phyloP scores from a whole-genome alignment of 345 rosid species.

The Abelmoschus esculentus region DNA sequence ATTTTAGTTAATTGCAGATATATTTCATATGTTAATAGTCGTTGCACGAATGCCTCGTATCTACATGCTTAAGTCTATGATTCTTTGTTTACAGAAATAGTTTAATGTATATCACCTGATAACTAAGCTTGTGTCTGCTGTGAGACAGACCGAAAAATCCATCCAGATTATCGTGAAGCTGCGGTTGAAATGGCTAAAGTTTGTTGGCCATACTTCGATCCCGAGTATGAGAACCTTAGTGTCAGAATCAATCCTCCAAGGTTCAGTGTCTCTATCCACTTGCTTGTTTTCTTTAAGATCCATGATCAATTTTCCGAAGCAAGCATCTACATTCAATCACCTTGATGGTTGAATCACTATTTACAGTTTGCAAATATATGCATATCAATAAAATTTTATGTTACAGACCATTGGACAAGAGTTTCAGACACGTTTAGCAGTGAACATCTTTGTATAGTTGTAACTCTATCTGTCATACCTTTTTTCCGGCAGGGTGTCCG shows the following conservation, averaged over 20 bases:
- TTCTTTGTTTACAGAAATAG: not conserved
- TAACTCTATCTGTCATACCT: not conserved
- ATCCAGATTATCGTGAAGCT: constrained; percentile 6
- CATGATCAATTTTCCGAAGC: not conserved
- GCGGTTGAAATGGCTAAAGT: constrained; percentile 51
- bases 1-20: not conserved
- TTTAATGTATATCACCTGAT: not conserved
- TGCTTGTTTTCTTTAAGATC: not conserved
- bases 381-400: not conserved
- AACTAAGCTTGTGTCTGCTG: not conserved
- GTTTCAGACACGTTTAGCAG: not conserved
- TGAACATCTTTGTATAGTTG: not conserved
- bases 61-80: not conserved
- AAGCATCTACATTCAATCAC: not conserved
- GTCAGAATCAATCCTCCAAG: constrained; percentile 90
- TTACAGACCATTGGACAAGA: not conserved
- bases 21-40: not conserved
- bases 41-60: not conserved
- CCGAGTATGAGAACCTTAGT: constrained; percentile 89
- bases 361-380: not conserved
- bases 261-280: constrained; percentile 22
- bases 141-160: constrained; percentile 9
- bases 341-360: not conserved
- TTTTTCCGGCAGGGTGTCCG: constrained; percentile 59
- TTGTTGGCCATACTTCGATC: constrained; percentile 92